phyloP scores from a whole-genome alignment of 495 filamentous ascomycete genomes.

The Aspergillus egyptiacus region DNA sequence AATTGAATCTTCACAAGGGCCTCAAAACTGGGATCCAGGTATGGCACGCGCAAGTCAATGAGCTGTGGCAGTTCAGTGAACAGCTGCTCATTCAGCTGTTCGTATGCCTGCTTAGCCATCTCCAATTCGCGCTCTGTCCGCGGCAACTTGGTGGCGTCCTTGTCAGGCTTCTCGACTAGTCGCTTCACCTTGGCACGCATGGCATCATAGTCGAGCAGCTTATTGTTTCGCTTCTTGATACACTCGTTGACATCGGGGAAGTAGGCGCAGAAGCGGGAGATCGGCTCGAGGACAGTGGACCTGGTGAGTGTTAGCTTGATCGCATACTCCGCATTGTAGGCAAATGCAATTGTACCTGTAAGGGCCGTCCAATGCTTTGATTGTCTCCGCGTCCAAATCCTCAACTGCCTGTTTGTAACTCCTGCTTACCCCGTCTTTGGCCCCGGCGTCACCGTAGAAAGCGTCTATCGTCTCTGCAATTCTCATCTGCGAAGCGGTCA shows the following conservation, averaged over 20 bases:
- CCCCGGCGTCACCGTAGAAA: slow-evolving; percentile 95
- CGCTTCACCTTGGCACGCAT: slow-evolving; percentile 95
- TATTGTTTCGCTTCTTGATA: slow-evolving; percentile 98
- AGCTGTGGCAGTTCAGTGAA: slow-evolving; percentile 91
- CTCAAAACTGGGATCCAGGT: slow-evolving; percentile 94
- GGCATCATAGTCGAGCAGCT: slow-evolving; percentile 94
- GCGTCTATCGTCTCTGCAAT: slow-evolving; percentile 99
- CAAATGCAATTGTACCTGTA: slow-evolving; percentile 55
- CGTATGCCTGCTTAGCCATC: slow-evolving; percentile 87
- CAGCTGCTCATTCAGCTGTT: slow-evolving; percentile 92
- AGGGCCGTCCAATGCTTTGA: slow-evolving; percentile 96
- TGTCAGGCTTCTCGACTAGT: slow-evolving; percentile 95
- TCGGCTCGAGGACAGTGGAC: slow-evolving; percentile 90
- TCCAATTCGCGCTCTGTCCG: slow-evolving; percentile 91
- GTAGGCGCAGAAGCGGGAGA: slow-evolving; percentile 92
- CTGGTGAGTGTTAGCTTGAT: slow-evolving; percentile 31
- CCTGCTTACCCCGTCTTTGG: slow-evolving; percentile 86
- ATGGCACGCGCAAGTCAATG: slow-evolving; percentile 93
- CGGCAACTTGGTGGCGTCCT: slow-evolving; percentile 91
- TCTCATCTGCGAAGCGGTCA: slow-evolving; percentile 99
- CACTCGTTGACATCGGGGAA: slow-evolving; percentile 99
- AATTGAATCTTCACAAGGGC: slow-evolving; percentile 98
- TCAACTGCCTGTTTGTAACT: slow-evolving; percentile 98
- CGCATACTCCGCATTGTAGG: not conserved
- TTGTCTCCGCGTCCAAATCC: slow-evolving; percentile 94